phyloP scores from a whole-genome alignment of 1,284 basidiomycete species.

The Puccinia novopanici region DNA sequence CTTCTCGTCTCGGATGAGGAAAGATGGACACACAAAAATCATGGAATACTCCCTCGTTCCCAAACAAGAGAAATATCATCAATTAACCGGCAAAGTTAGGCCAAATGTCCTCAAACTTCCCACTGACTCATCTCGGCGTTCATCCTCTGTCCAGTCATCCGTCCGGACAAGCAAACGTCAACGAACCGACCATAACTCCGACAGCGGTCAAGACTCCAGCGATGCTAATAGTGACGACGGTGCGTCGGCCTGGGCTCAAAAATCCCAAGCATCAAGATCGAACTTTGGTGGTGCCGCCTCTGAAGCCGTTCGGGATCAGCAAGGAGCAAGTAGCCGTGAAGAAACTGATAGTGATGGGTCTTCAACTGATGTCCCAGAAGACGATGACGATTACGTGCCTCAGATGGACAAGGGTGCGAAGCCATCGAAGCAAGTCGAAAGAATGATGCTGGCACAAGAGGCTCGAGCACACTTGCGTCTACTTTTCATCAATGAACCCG shows the following conservation, averaged over 20 bases:
- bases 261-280: neutral
- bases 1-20: constrained; percentile 65
- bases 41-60: constrained; percentile 83
- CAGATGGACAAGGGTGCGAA: constrained; percentile 57
- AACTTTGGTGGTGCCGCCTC: constrained; percentile 6
- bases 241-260: constrained; percentile 38
- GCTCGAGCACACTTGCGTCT: constrained; percentile 88
- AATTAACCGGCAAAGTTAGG: constrained; percentile 67
- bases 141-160: constrained; percentile 11
- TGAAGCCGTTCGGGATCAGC: neutral
- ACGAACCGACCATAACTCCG: neutral
- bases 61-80: constrained; percentile 75
- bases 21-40: constrained; percentile 90
- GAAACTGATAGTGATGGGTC: constrained; percentile 52
- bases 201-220: neutral
- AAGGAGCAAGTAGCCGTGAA: constrained; percentile 14
- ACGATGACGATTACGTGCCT: constrained; percentile 54
- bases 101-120: constrained; percentile 53
- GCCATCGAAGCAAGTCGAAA: constrained; percentile 75
- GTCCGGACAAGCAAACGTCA: neutral
- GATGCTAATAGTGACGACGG: constrained; percentile 23
- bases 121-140: neutral
- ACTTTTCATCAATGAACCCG: constrained; percentile 79
- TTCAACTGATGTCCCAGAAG: constrained; percentile 58
- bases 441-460: constrained; percentile 85